Percentiles rank a stretch among this genome's conserved stretches.
Conservation (phyloP, 2,329 filamentous ascomycete genomes). For the Lecanicillium sp. region DNA sequence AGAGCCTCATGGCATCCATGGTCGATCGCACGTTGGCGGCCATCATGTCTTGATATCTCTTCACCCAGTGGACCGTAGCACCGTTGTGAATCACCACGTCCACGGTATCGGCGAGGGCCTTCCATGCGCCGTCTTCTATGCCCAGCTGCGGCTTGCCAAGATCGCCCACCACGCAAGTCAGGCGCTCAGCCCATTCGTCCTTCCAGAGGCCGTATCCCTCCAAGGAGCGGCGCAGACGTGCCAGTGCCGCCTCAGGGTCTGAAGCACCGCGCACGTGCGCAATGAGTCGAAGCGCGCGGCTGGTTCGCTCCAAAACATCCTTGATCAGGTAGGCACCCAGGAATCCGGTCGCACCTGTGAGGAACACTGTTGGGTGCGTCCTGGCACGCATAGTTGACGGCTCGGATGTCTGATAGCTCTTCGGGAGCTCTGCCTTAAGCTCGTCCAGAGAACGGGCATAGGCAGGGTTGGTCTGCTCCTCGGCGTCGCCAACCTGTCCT, state of each 20-base stretch:
- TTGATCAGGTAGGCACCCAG: constrained; percentile 72
- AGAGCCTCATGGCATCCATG: constrained; percentile 67
- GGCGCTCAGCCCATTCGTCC: constrained; percentile 55
- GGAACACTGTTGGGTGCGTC: constrained; percentile 53
- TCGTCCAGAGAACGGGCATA: constrained; percentile 47
- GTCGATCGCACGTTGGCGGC: constrained; percentile 75
- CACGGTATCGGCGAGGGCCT: constrained; percentile 53
- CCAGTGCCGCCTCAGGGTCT: constrained; percentile 49
- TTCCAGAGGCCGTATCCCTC: constrained; percentile 76
- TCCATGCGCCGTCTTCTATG: constrained; percentile 58
- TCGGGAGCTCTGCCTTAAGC: constrained; percentile 41
- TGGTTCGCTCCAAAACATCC: constrained; percentile 58
- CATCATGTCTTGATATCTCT: constrained; percentile 64
- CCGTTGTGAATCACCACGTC: constrained; percentile 80
- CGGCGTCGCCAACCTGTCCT: constrained; percentile 14
- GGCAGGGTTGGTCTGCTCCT: constrained; percentile 39
- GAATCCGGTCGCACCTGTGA: constrained; percentile 77
- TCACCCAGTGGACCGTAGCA: constrained; percentile 74
- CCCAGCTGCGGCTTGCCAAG: constrained; percentile 67
- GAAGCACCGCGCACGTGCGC: constrained; percentile 65
- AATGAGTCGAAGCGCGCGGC: constrained; percentile 40
- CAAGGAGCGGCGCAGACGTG: constrained; percentile 59
- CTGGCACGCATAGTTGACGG: constrained; percentile 19
- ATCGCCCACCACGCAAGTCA: constrained; percentile 66
- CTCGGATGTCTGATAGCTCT: constrained; percentile 21